Base-by-base conservation (phyloP, 78 protist genomes). In the Dictyostelium intermedium region DNA sequence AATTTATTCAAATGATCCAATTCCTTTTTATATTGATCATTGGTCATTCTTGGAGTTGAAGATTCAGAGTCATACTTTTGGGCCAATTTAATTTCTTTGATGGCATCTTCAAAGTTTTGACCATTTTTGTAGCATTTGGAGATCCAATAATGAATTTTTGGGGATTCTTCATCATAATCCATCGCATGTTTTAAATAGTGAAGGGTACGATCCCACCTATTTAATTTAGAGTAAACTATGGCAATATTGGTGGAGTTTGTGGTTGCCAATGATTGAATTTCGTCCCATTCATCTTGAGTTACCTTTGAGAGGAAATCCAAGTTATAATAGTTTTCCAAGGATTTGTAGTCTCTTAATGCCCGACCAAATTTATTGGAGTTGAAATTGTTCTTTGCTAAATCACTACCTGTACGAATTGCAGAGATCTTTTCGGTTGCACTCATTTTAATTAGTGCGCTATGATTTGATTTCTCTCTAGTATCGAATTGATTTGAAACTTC, bases 161-260 rank as follows among this genome's bases (percentile, higher is more conserved):
- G 30, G 5, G 27, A 37, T 20, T 74, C 81, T 32, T 74, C 81
- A 74, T 74, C 81, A 8, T 2, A 30, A 9, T 37, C 41, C 34
- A 74, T 32, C 2, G 81, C 81, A 5, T 13, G 14, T 35, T 74
- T 74, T 18, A 23, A 30, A 74, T 35, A 32, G 11, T 20, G 35
- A 27, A 37, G 16, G 13, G 47, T 37, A 74, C 81, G 81, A 37
- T 74, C 81, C 81, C 81, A 74, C 35, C 81, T 74, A 30, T 74
- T 16, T 11, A 74, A 14, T 37, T 37, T 30, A 1, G 81, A 74
- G 50, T 74, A 74, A 20, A 27, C 32, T 4, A 74, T 74, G 16
- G 81, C 81, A 0, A 74, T 30, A 34, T 74, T 74, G 1, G 35
- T 34, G 5, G 4, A 74, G 16, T 37, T 74, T 3, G 81, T 20